Evolutionary conservation across 495 filamentous ascomycete species (phyloP), one percentile per base, ranked within the genome.

Genomic region (Penicillium lividum): DNA sequence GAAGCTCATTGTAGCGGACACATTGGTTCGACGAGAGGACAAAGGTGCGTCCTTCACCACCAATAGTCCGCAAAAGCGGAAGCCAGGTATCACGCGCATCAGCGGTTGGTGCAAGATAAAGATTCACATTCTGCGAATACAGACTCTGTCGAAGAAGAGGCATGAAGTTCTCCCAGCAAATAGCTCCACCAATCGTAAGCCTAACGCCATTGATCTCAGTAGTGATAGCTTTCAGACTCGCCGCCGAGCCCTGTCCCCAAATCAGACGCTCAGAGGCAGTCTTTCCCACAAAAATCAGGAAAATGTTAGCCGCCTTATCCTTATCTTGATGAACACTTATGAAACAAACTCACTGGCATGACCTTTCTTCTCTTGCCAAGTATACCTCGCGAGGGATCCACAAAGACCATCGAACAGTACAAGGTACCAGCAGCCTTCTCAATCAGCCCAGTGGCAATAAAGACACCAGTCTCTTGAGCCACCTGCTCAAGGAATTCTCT

Each of bases 91-190:
- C 88, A 40, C 93, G 82, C 22, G 78, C 83, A 71, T 98, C 93
- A 8, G 93, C 93, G 2, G 93, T 97, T 0, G 93, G 93, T 0
- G 93, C 92, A 15, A 97, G 85, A 65, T 95, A 98, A 22, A 98
- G 77, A 67, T 93, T 96, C 56, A 97, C 88, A 67, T 96, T 95
- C 72, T 97, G 93, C 3, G 84, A 81, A 65, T 98, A 98, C 16
- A 98, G 79, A 22, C 86, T 83, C 51, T 90, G 81, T 8, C 89
- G 78, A 1, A 98, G 80, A 18, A 97, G 75, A 0, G 93, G 93
- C 93, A 98, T 98, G 68, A 91, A 96, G 62, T 91, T 97, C 73
- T 98, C 93, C 93, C 93, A 98, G 77, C 93, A 98, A 43, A 98
- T 95, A 2, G 93, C 93, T 0, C 90, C 85, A 0, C 86, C 93